A percentile compares a stretch with the other conserved stretches of the same genome.
phyloP scores from a whole-genome alignment of 139 green algal genomes.

The Closterium sp. region DNA sequence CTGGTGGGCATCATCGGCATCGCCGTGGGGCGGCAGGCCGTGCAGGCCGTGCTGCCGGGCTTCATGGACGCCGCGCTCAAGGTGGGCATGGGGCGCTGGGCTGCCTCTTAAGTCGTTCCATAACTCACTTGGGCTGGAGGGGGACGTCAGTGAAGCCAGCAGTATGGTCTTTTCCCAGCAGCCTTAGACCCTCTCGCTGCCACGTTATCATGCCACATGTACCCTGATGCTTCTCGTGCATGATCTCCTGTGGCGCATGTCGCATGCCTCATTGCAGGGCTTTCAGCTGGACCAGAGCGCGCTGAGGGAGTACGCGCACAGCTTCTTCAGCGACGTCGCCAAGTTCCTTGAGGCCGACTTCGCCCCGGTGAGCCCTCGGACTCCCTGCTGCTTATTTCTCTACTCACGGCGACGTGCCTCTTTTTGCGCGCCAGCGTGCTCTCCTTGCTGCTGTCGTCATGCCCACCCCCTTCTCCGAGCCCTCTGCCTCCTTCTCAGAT shows the following conservation, averaged over 20 bases:
- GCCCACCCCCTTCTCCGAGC: neutral
- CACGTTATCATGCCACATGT: too few relatives aligned
- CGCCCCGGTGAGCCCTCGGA: conserved; percentile 13
- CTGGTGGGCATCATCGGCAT: conserved; percentile 63
- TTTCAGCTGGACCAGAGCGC: conserved; percentile 60
- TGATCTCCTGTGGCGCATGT: too few relatives aligned
- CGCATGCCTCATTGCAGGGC: conserved; percentile 45
- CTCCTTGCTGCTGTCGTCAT: neutral
- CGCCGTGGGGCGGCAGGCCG: conserved; percentile 40
- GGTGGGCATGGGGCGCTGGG: too few relatives aligned
- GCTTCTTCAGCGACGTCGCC: conserved; percentile 58
- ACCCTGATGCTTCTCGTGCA: too few relatives aligned
- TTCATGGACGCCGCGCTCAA: conserved; percentile 58
- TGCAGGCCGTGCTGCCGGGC: conserved; percentile 29
- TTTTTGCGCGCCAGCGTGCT: neutral
- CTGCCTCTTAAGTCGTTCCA: too few relatives aligned
- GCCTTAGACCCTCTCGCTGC: too few relatives aligned
- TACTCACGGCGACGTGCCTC: too few relatives aligned
- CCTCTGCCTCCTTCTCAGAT: too few relatives aligned
- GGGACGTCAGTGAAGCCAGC: too few relatives aligned
- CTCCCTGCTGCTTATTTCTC: too few relatives aligned
- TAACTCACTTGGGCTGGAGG: too few relatives aligned
- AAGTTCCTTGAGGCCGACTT: conserved; percentile 58
- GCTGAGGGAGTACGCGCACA: conserved; percentile 74
- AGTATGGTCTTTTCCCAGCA: too few relatives aligned